Evolutionary conservation across 805 yeast species (phyloP).

Genomic region (Candida easanensis): DNA sequence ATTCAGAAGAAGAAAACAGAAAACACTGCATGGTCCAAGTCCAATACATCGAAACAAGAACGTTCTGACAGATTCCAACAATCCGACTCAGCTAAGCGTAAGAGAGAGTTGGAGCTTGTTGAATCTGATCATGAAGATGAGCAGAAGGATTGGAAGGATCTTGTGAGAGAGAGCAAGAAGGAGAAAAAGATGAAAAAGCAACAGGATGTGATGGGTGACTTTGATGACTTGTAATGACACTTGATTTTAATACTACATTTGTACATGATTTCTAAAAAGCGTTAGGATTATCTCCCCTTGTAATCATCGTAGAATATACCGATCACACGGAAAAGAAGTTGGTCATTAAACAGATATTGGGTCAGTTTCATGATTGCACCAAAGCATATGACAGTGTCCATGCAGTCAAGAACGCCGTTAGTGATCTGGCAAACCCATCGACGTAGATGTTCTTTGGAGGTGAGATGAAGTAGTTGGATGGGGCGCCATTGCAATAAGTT

Average conservation of each 20-base stretch:
- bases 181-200: conserved; percentile 38
- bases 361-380: conserved; percentile 19
- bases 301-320: too few relatives aligned
- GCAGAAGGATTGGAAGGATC: conserved; percentile 87
- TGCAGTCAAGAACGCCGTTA: conserved; percentile 28
- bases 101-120: conserved; percentile 59
- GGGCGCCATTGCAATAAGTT: conserved; percentile 4
- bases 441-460: conserved; percentile 16
- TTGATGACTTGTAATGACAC: conserved; percentile 49
- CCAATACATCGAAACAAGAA: conserved; percentile 45
- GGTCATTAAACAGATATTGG: too few relatives aligned
- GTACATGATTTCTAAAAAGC: not conserved
- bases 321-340: too few relatives aligned
- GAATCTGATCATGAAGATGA: conserved; percentile 39
- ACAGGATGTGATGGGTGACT: conserved; percentile 49
- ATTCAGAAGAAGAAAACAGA: conserved; percentile 25
- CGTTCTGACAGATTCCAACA: conserved; percentile 51
- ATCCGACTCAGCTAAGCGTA: conserved; percentile 25
- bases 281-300: too few relatives aligned
- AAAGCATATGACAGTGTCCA: conserved; percentile 27
- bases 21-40: conserved; percentile 34
- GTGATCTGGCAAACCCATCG: conserved; percentile 16
- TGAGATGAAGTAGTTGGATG: conserved; percentile 14
- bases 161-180: conserved; percentile 64
- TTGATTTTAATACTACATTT: not conserved